Conservation (phyloP, 2,329 filamentous ascomycete species). For the Apiospora malaysiana region DNA sequence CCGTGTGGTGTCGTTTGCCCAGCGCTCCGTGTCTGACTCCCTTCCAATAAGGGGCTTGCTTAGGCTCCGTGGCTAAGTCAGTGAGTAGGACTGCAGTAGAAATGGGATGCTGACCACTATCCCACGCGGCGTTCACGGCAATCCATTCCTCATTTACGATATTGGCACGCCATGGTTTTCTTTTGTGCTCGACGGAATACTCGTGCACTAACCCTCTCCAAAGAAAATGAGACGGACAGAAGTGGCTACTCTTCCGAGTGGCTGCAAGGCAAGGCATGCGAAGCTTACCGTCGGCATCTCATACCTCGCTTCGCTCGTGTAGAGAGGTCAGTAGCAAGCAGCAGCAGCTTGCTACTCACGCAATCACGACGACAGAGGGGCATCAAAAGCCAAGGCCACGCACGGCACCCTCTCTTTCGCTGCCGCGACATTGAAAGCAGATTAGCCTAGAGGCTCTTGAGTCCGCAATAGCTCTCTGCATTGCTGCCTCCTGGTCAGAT, state of each 20-base stretch:
- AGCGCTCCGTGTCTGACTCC: conserved; percentile 10
- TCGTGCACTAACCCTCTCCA: neutral
- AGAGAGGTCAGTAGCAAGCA: conserved; percentile 1
- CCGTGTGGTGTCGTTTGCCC: conserved; percentile 14
- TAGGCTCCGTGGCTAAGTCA: conserved; percentile 9
- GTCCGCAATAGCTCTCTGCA: neutral
- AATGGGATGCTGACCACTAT: conserved; percentile 5
- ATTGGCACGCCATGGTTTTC: neutral
- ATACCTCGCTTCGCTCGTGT: neutral
- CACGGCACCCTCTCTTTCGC: neutral
- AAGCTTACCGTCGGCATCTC: neutral
- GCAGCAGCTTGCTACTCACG: neutral
- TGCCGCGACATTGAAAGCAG: neutral
- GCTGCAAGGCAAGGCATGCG: neutral
- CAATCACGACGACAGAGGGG: neutral
- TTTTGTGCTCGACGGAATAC: neutral
- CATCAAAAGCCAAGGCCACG: neutral
- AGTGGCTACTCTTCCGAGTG: neutral
- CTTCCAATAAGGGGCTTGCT: conserved; percentile 1
- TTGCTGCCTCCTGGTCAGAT: neutral
- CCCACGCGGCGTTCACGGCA: neutral
- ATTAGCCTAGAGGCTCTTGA: conserved; percentile 9
- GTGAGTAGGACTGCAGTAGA: neutral
- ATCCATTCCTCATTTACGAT: neutral
- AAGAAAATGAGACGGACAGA: conserved; percentile 1